Percentiles rank a stretch among this genome's conserved stretches.
These are phyloP conservation scores for Cucurbita moschata DNA, from an alignment of 306 rosid genomes.

Conservation along the genomic window DNA sequence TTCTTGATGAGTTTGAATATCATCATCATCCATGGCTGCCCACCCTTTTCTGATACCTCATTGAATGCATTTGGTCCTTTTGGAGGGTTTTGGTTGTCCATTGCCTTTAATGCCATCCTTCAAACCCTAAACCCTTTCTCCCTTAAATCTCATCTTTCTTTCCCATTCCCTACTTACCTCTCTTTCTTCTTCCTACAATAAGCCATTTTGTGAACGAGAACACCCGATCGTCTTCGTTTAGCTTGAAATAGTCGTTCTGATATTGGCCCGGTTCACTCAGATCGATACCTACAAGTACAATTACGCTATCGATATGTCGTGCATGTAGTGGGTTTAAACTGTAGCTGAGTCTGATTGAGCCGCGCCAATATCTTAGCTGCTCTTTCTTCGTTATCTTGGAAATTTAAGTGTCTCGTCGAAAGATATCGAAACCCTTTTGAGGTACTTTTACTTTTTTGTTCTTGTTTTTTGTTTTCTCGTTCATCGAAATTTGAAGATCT, in stretches of 20 bases:
- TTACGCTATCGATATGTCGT: accelerated
- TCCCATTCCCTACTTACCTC: not conserved
- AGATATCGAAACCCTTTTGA: not conserved
- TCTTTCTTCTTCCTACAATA: not conserved
- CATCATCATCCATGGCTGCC: not conserved
- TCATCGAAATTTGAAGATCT: too few species aligned
- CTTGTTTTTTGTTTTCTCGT: too few species aligned
- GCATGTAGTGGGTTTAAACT: not conserved
- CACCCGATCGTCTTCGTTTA: not conserved
- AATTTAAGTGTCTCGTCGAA: too few species aligned
- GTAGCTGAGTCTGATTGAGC: slow-evolving; percentile 12
- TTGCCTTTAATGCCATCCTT: not conserved
- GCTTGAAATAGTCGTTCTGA: slow-evolving; percentile 6
- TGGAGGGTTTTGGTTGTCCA: slow-evolving; percentile 8
- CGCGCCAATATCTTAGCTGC: slow-evolving; percentile 18
- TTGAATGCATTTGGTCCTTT: slow-evolving; percentile 8
- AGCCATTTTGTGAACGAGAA: not conserved
- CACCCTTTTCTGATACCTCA: not conserved
- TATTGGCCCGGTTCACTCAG: slow-evolving; percentile 21
- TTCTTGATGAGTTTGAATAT: too few species aligned
- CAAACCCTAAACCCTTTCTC: not conserved
- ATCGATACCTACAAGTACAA: not conserved
- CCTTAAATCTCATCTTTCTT: not conserved
- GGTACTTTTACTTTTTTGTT: not conserved
- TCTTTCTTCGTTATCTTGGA: not conserved